A percentile compares a stretch with the other conserved stretches of the same genome.
phyloP scores from a whole-genome alignment of 164 flowering plant species.

The Nymphaea thermarum region DNA sequence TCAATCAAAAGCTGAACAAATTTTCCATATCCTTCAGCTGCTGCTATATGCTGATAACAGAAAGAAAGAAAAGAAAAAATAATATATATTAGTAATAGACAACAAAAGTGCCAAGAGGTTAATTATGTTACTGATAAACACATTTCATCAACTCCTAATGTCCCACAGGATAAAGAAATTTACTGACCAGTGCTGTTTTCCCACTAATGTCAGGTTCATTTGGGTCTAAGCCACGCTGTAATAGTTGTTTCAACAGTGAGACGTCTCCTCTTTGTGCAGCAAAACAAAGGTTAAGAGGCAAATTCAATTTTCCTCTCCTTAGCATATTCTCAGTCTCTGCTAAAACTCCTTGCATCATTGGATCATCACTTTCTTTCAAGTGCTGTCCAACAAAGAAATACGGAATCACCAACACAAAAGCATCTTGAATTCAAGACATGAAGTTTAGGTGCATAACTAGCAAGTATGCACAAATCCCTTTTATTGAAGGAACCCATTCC shows the following conservation, averaged over 20 bases:
- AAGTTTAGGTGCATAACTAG: background rate
- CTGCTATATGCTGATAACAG: slow-evolving; percentile 51
- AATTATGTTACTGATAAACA: background rate
- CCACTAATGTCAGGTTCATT: slow-evolving; percentile 63
- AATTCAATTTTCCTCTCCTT: slow-evolving; percentile 78
- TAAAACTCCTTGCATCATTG: slow-evolving; percentile 65
- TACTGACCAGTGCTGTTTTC: slow-evolving; percentile 48
- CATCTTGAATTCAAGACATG: background rate
- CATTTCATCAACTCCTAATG: background rate
- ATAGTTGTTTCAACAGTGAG: slow-evolving; percentile 8
- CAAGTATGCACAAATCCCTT: background rate
- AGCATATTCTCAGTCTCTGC: slow-evolving; percentile 84
- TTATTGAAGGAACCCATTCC: background rate
- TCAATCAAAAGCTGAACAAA: slow-evolving; percentile 57
- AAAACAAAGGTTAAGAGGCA: slow-evolving; percentile 46
- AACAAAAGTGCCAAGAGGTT: background rate
- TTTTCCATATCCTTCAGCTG: slow-evolving; percentile 48
- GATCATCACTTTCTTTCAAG: slow-evolving; percentile 60
- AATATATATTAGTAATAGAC: background rate
- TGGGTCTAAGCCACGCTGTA: slow-evolving; percentile 25
- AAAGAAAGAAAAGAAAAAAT: background rate
- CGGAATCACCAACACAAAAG: background rate
- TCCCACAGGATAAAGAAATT: background rate
- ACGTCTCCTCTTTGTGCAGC: slow-evolving; percentile 64
- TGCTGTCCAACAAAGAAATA: slow-evolving; percentile 31